Conservation (phyloP, 2,329 filamentous ascomycete genomes). For the Chrysoporthe cubensis region DNA sequence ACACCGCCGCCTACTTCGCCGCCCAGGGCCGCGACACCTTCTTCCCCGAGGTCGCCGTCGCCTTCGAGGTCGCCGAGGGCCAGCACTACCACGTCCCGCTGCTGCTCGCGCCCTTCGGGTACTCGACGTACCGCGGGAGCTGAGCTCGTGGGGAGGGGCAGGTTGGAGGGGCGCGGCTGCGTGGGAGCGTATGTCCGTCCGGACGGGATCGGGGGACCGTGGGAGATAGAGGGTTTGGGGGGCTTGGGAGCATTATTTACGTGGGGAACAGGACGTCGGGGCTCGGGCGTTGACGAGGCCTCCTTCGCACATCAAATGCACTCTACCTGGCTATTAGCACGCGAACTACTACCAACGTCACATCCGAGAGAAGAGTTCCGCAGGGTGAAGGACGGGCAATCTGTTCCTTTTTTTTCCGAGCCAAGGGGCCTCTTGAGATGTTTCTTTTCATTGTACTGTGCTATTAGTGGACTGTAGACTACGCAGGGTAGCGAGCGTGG, state of each 20-base stretch:
- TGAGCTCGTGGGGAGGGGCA: slow-evolving; percentile 41
- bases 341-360: no score
- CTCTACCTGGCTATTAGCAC: no score
- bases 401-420: not conserved
- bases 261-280: no score
- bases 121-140: slow-evolving; percentile 80
- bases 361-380: no score
- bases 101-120: slow-evolving; percentile 77
- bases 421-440: not conserved
- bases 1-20: slow-evolving; percentile 74
- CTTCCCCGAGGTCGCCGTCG: slow-evolving; percentile 62
- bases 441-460: not conserved
- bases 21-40: slow-evolving; percentile 57
- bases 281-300: no score
- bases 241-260: no score
- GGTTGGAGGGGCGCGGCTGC: not conserved
- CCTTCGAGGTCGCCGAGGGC: slow-evolving; percentile 55
- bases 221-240: no score
- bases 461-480: not conserved
- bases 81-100: slow-evolving; percentile 82
- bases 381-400: no score
- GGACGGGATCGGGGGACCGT: no score
- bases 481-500: slow-evolving; percentile 22
- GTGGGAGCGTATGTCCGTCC: no score
- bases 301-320: no score